Evolutionary conservation across 805 yeast species (phyloP), one percentile per base, ranked within the genome.

Genomic region (Myxozyma udenii): DNA sequence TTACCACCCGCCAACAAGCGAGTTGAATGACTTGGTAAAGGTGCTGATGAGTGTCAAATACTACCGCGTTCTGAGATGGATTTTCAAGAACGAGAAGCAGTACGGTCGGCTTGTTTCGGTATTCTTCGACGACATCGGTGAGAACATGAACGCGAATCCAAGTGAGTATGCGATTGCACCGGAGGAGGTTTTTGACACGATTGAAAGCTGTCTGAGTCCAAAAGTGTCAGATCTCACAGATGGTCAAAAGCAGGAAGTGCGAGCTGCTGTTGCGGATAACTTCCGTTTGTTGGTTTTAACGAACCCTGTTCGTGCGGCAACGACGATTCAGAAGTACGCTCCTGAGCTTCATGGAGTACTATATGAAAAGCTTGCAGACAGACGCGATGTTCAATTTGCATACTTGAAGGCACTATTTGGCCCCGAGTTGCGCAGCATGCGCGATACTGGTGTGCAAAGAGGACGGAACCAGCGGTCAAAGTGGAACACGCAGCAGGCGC

Each of bases 41-140:
- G 71, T 75, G 43, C 71, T 87, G 46, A 75, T 75, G 44, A 71
- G 76, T 26, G 82, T 81, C 1, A 74, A 76, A 12, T 85, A 79
- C 62, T 75, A 73, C 61, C 73, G 77, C 36, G 88, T 84, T 0
- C 70, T 88, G 41, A 73, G 81, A 50, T 71, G 75, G 44, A 60
- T 86, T 2, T 85, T 82, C 62, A 67, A 77, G 37, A 66, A 77
- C 1, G 83, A 82, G 53, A 74, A 77, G 18, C 74, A 71, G 45
- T 78, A 72, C 53, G 67, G 79, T 2, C 75, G 81, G 51, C 75
- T 83, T 0, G 65, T 85, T 18, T 46, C 61, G 3, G 57, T 53
- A 7, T 61, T 49, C 36, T 52, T 58, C 21, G 55, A 58, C 32
- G 61, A 48, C 25, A 28, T 28, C 14, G 33, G 33, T 9, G 33